phyloP scores from a whole-genome alignment of 768 basidiomycete genomes.

The Cystofilobasidium macerans region DNA sequence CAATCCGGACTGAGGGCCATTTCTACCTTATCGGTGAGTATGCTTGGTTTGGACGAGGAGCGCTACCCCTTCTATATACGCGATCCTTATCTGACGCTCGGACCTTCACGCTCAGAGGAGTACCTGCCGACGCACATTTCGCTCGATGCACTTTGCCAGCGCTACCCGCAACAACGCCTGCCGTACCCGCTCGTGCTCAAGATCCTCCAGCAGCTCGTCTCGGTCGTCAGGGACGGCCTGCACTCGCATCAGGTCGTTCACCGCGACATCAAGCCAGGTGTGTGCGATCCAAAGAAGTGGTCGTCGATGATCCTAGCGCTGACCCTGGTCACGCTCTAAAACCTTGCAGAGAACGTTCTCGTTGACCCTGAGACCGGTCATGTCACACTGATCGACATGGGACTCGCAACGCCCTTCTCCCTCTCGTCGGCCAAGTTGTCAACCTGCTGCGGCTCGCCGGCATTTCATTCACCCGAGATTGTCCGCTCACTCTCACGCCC shows the following conservation, averaged over 20 bases:
- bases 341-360: slow-evolving; percentile 31
- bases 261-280: slow-evolving; percentile 37
- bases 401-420: slow-evolving; percentile 42
- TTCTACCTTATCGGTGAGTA: slow-evolving; percentile 41
- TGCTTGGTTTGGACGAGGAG: background rate
- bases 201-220: slow-evolving; percentile 40
- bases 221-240: slow-evolving; percentile 37
- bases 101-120: slow-evolving; percentile 24
- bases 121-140: slow-evolving; percentile 33
- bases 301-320: background rate
- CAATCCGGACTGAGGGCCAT: slow-evolving; percentile 40
- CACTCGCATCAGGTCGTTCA: slow-evolving; percentile 38
- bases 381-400: slow-evolving; percentile 42
- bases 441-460: slow-evolving; percentile 38
- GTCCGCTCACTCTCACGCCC: slow-evolving; percentile 38
- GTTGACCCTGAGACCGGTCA: slow-evolving; percentile 35
- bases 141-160: slow-evolving; percentile 34
- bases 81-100: background rate
- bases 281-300: background rate
- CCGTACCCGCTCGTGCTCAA: slow-evolving; percentile 26
- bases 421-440: slow-evolving; percentile 39
- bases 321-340: too few relatives aligned
- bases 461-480: slow-evolving; percentile 40
- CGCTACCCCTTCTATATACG: too few relatives aligned
- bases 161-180: slow-evolving; percentile 17